Evolutionary conservation across 2,329 filamentous ascomycete genomes (phyloP).

Genomic region (Biscogniauxia sp.): DNA sequence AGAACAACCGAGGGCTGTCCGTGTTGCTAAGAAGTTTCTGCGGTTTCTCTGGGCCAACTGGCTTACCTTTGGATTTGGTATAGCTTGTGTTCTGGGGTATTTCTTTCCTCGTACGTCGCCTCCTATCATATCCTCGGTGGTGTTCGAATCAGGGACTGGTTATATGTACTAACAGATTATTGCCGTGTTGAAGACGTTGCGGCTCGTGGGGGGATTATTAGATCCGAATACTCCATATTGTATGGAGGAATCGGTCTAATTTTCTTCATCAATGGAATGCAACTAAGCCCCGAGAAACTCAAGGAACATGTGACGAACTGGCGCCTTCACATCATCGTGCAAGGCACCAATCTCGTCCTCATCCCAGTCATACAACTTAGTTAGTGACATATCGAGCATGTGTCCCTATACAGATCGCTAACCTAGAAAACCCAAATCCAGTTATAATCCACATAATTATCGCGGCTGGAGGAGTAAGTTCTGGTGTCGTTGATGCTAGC

Average conservation of each 20-base stretch:
- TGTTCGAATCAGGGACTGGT: neutral
- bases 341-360: conserved; percentile 64
- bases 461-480: conserved; percentile 45
- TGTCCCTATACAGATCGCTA: conserved; percentile 7
- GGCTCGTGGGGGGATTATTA: conserved; percentile 47
- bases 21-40: conserved; percentile 14
- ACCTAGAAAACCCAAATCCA: conserved; percentile 22
- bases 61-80: conserved; percentile 31
- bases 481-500: conserved; percentile 59
- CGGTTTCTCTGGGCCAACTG: conserved; percentile 29
- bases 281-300: conserved; percentile 62
- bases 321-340: conserved; percentile 66
- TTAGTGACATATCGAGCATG: conserved; percentile 24
- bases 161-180: neutral
- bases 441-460: conserved; percentile 47
- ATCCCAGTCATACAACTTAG: conserved; percentile 62
- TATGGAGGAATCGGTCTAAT: conserved; percentile 69
- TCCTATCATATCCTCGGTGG: neutral
- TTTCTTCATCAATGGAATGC: conserved; percentile 69
- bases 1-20: conserved; percentile 5
- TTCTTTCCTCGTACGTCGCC: conserved; percentile 43
- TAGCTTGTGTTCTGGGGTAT: conserved; percentile 31
- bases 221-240: conserved; percentile 58
- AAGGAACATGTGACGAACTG: conserved; percentile 61
- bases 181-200: conserved; percentile 40